A percentile compares a stretch with the other conserved stretches of the same genome.
Conservation (phyloP, 2,329 filamentous ascomycete genomes). For the Nannizziopsis barbatae region DNA sequence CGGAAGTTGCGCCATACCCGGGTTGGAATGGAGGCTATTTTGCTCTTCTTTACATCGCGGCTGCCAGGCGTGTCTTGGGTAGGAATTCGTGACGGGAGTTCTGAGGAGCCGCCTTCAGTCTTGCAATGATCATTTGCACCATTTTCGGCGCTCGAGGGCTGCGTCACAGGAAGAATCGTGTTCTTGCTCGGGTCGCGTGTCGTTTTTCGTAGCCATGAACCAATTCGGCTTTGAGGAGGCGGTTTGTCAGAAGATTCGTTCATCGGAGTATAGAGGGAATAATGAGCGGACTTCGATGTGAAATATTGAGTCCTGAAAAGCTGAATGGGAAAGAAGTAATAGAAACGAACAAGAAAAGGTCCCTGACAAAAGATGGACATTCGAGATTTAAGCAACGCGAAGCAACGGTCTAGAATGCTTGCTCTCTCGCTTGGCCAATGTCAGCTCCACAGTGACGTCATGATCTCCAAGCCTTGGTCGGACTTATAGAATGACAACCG, state of each 20-base stretch:
- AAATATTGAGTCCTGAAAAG: not conserved
- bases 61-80: not conserved
- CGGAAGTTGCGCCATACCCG: not conserved
- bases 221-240: slow-evolving; percentile 4
- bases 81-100: not conserved
- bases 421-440: not conserved
- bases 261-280: slow-evolving; percentile 3
- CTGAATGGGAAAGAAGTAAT: not conserved
- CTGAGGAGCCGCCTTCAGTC: slow-evolving; percentile 1
- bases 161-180: not conserved
- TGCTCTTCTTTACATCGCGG: not conserved
- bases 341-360: not conserved
- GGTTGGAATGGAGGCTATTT: not conserved
- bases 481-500: no score
- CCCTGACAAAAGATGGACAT: not conserved
- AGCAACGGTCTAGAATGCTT: not conserved
- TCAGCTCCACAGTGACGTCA: not conserved
- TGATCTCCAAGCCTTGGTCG: no score
- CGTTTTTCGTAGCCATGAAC: slow-evolving; percentile 6
- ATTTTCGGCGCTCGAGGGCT: not conserved
- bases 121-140: not conserved
- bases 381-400: not conserved
- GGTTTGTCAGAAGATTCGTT: slow-evolving; percentile 2
- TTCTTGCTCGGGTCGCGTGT: not conserved
- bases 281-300: not conserved